Base-by-base conservation (phyloP, 2,329 filamentous ascomycete genomes). In the Phyllosticta paracitricarpa region DNA sequence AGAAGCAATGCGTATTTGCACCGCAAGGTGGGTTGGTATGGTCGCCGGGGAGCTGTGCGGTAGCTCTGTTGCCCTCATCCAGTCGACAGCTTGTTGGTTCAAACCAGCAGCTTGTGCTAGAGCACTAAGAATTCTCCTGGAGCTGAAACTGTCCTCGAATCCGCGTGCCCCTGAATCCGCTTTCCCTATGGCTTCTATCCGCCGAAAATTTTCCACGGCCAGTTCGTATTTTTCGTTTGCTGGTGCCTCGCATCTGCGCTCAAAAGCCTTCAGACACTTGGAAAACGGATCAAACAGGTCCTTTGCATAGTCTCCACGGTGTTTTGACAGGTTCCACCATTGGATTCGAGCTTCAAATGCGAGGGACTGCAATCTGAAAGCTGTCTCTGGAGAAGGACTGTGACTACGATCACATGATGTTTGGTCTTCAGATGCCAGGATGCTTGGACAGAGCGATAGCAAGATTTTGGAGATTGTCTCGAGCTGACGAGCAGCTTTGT, bases 251-350 rank as follows among this genome's bases (percentile, higher is more conserved):
- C 72, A 76, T 59, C 87, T 80, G 61, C 86, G 79, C 17, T 78
- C 74, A 65, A 86, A 88, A 0, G 87, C 81, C 9, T 79, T 76
- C 19, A 89, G 66, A 64, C 84, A 91, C 58, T 82, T 83, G 0
- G 81, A 79, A 56, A 89, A 81, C 0, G 88, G 87, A 1, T 82
- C 77, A n/a, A 87, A 68, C 6, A 91, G 72, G 14, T 91, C 87
- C 61, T 84, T 85, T 40, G 85, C 81, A 4, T 81, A 69, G 62
- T 87, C 81, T 1, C 81, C 82, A 62, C 81, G 71, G 66, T 89
- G 85, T 1, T 79, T 78, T 6, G 81, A 81, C 62, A 89, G 67
- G 52, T 73, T 77, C 87, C 88, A 91, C 81, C 84, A 89, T 52
- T 77, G 75, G n/a, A 86, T 72, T 30, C 87, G 81, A 7, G 81